phyloP scores from a whole-genome alignment of 78 protist species.

The Parvularia atlantis region DNA sequence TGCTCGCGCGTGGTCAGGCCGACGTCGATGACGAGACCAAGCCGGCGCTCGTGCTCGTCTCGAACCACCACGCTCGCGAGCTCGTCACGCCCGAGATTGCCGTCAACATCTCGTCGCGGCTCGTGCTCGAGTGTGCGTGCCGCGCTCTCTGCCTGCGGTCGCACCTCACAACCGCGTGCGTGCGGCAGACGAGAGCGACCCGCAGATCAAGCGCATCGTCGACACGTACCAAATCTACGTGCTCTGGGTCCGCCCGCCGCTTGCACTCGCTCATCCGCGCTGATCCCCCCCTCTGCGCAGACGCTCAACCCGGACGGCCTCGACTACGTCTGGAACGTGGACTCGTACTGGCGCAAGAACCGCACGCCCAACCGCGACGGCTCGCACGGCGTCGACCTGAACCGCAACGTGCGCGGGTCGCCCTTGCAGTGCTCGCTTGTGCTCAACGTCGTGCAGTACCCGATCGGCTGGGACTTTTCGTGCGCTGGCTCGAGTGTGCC shows the following conservation, averaged over 20 bases:
- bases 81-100: background rate
- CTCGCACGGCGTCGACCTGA: background rate
- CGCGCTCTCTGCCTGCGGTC: background rate
- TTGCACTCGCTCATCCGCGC: background rate
- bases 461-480: background rate
- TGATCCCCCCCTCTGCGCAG: background rate
- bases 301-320: background rate
- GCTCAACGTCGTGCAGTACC: background rate
- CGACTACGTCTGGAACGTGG: background rate
- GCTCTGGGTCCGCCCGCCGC: too few relatives aligned
- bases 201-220: background rate
- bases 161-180: background rate
- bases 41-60: background rate
- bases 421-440: background rate
- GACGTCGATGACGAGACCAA: background rate
- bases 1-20: background rate
- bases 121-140: background rate
- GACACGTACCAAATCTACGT: background rate
- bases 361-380: background rate
- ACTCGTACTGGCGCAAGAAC: background rate
- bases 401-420: background rate
- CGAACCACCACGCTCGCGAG: background rate
- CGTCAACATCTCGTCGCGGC: background rate
- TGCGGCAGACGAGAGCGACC: background rate
- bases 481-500: background rate